phyloP scores from a whole-genome alignment of 1,139 yeast genomes.

The Debaryomyces sp. region DNA sequence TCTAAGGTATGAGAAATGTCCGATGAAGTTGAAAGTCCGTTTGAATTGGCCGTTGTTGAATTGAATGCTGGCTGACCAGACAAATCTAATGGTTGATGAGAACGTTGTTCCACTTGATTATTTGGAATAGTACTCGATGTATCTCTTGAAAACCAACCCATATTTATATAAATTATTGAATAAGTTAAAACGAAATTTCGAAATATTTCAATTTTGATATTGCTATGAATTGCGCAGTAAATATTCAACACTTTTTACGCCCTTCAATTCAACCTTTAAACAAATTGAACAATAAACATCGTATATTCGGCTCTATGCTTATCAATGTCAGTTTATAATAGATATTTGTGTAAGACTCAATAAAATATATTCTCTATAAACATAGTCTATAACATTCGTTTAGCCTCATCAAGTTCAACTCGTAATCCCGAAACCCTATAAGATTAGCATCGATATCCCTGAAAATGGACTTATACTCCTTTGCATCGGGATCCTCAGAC shows the following conservation, averaged over 20 bases:
- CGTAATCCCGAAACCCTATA: constrained; percentile 32
- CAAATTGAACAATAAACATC: neutral
- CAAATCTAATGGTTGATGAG: constrained; percentile 33
- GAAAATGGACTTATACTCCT: constrained; percentile 15
- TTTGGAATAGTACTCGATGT: constrained; percentile 8
- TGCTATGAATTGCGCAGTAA: constrained; percentile 7
- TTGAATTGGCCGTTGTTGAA: constrained; percentile 12
- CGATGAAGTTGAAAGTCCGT: constrained; percentile 16
- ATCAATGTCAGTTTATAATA: neutral
- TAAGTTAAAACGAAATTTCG: neutral
- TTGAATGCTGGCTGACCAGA: neutral
- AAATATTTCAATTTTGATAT: constrained; percentile 1
- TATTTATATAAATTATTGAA: constrained; percentile 10
- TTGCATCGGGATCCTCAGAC: constrained; percentile 13
- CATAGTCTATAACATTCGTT: constrained; percentile 36
- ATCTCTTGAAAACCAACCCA: constrained; percentile 30
- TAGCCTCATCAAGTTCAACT: constrained; percentile 33
- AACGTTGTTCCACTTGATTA: constrained; percentile 36
- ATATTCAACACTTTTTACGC: neutral
- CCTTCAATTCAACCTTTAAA: neutral
- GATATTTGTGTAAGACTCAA: neutral
- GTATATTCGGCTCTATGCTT: neutral
- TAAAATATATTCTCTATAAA: constrained; percentile 18
- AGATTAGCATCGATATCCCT: constrained; percentile 15
- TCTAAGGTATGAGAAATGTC: constrained; percentile 43